phyloP scores from a whole-genome alignment of 441 rosid species.

The Pelargonium fulgidum region DNA sequence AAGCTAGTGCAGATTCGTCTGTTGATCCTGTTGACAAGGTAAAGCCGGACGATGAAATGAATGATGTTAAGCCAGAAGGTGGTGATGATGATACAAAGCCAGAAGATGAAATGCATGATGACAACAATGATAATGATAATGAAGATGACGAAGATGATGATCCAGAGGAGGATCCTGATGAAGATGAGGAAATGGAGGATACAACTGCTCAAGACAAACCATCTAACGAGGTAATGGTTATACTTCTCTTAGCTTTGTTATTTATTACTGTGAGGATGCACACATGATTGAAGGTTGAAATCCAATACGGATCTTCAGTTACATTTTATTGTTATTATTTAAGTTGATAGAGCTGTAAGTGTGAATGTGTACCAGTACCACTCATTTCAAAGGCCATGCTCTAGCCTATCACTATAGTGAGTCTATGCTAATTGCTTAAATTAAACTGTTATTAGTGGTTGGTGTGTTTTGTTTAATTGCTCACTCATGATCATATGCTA shows the following conservation, averaged over 20 bases:
- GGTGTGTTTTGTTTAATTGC: neutral
- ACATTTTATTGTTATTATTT: neutral
- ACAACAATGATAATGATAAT: too few relatives aligned
- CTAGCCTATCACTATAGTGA: neutral
- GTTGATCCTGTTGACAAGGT: conserved; percentile 31
- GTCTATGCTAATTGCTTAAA: neutral
- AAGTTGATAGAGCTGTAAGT: neutral
- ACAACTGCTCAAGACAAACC: conserved; percentile 35
- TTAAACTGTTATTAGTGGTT: neutral
- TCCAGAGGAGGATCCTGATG: conserved; percentile 73
- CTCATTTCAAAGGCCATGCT: neutral
- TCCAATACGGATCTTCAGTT: neutral
- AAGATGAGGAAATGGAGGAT: conserved; percentile 62
- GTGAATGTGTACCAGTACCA: neutral
- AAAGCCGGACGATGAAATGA: conserved; percentile 24
- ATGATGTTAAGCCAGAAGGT: conserved; percentile 10
- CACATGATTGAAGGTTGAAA: neutral
- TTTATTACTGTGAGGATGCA: neutral
- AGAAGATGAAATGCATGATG: conserved; percentile 31
- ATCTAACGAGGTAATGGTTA: conserved; percentile 44
- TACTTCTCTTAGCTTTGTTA: conserved; percentile 9
- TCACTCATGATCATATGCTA: neutral
- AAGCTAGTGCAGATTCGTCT: conserved; percentile 28
- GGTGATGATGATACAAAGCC: conserved; percentile 30
- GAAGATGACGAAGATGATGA: conserved; percentile 26